Conservation (phyloP, 208 protist genomes). For the Phytomonas francai region DNA sequence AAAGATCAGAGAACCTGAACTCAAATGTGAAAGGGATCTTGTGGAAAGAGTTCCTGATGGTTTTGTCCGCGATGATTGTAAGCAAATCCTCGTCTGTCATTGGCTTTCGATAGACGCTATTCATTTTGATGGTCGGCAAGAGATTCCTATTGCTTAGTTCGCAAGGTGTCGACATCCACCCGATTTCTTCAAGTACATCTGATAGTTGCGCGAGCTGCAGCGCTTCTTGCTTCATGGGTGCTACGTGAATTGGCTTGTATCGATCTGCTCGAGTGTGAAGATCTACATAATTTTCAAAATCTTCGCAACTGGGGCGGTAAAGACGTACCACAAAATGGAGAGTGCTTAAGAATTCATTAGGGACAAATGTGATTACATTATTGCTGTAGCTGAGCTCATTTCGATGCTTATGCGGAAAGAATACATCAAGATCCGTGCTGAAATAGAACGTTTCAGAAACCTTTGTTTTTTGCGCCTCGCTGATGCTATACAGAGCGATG, state of each 20-base stretch:
- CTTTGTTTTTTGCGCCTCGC: slow-evolving; percentile 33
- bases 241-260: slow-evolving; percentile 74
- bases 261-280: slow-evolving; percentile 67
- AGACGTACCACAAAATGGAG: slow-evolving; percentile 67
- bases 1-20: slow-evolving; percentile 50
- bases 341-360: slow-evolving; percentile 60
- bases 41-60: slow-evolving; percentile 26
- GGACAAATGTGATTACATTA: slow-evolving; percentile 65
- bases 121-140: slow-evolving; percentile 16
- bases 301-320: slow-evolving; percentile 59
- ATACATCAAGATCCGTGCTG: slow-evolving; percentile 64
- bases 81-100: slow-evolving; percentile 45
- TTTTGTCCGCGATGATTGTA: slow-evolving; percentile 38
- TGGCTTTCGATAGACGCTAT: slow-evolving; percentile 44
- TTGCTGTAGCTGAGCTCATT: slow-evolving; percentile 46
- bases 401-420: slow-evolving; percentile 75
- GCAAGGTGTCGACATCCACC: slow-evolving; percentile 36
- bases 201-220: slow-evolving; percentile 64
- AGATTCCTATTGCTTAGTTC: slow-evolving; percentile 19
- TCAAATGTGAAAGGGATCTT: slow-evolving; percentile 50
- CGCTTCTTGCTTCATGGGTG: slow-evolving; percentile 81
- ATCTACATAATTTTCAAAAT: slow-evolving; percentile 82
- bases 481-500: slow-evolving; percentile 51
- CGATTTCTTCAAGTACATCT: slow-evolving; percentile 75
- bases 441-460: slow-evolving; percentile 89